Conservation (phyloP, 208 protist genomes). For the Phytomonas francai region DNA sequence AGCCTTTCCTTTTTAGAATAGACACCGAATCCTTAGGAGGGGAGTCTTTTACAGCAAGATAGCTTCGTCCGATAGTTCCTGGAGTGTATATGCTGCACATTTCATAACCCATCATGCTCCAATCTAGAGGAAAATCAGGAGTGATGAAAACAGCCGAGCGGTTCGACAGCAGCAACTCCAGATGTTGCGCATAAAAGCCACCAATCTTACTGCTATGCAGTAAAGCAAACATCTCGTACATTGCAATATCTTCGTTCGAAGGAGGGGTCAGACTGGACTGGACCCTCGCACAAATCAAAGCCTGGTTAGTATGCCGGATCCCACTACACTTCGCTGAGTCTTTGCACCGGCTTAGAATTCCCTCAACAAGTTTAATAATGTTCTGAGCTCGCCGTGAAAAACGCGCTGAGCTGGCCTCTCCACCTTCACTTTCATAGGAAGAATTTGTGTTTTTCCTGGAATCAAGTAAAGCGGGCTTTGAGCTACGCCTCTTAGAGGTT, state of each 20-base stretch:
- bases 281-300: no score
- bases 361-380: conserved; percentile 27
- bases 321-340: conserved; percentile 1
- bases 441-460: neutral
- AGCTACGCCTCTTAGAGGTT: neutral
- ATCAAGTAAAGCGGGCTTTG: neutral
- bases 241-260: conserved; percentile 25
- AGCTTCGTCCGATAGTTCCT: conserved; percentile 69
- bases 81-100: conserved; percentile 36
- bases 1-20: neutral
- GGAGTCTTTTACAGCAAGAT: conserved; percentile 22
- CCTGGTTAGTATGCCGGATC: neutral
- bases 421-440: neutral
- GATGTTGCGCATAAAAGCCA: conserved; percentile 53
- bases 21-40: neutral
- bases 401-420: neutral
- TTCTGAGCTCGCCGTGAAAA: conserved; percentile 24
- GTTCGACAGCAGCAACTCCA: conserved; percentile 72
- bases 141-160: conserved; percentile 60
- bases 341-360: conserved; percentile 38
- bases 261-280: neutral
- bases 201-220: conserved; percentile 42
- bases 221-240: conserved; percentile 40
- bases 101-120: conserved; percentile 42
- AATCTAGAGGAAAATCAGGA: conserved; percentile 46